Base-by-base conservation (phyloP, 805 yeast species). In the Candida railenensis region DNA sequence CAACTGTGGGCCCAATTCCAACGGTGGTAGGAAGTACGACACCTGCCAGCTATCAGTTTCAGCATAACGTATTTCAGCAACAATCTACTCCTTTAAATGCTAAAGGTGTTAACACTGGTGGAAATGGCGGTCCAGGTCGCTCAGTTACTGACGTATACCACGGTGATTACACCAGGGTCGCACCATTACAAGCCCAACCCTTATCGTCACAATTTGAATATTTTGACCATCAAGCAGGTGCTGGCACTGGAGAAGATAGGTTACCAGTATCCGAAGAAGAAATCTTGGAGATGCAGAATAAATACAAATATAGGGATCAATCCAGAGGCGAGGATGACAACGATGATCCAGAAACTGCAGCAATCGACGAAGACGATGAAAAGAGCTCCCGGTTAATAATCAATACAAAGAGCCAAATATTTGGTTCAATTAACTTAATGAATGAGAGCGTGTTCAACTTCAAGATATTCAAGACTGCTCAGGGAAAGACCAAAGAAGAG, bases 121-220 rank as follows among this genome's bases (percentile, higher is more conserved):
- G 30, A 11, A 25, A 25, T 11, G 11, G 4, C 22, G 16, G 21
- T 8, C 12, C 21, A 15, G 22, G 22, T 45, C 38, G 48, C 34
- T 65, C 69, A 39, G 80, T 76, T 1, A 69, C 78, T 3, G 83
- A 78, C 54, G 79, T 78, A 2, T 78, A 74, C 52, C 69, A 67
- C 45, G 77, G 76, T 2, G 78, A 75, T 48, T 64, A 65, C 37
- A 61, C 73, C 15, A 67, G 71, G 48, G 68, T 64, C 18, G 82
- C 82, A 0, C 83, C 82, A 9, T 53, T 75, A 36, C 62, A 63
- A 21, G 74, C 81, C 14, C 83, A 78, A 54, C 82, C 83, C 3
- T 60, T 77, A 8, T 69, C 77, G 36, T 76, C 82, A 0, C 80
- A 77, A 53, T 58, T 67, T 19, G 74, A 67, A 43, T 65, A 58